These are phyloP conservation scores for Monosporascus sp. DNA, from an alignment of 2,329 filamentous ascomycete species.

Conservation along the genomic window DNA sequence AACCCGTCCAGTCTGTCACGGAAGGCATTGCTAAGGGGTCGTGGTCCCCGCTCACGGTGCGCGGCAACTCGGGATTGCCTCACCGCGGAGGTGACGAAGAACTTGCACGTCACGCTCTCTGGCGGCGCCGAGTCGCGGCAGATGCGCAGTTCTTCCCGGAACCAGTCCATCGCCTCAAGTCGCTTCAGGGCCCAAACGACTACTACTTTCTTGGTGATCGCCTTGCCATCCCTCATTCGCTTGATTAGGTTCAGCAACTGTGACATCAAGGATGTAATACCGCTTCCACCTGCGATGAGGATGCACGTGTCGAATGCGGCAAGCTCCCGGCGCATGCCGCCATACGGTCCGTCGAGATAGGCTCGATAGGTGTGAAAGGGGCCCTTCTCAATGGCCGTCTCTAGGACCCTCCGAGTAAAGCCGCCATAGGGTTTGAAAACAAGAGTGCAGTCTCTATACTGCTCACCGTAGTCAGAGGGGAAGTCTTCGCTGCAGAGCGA, in stretches of 20 bases:
- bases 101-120: constrained; percentile 86
- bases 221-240: constrained; percentile 90
- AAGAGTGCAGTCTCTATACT: constrained; percentile 81
- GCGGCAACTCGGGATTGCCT: constrained; percentile 32
- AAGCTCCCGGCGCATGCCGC: constrained; percentile 84
- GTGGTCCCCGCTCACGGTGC: constrained; percentile 37
- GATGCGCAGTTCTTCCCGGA: constrained; percentile 88
- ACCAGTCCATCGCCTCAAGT: constrained; percentile 95
- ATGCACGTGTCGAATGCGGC: constrained; percentile 92
- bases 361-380: constrained; percentile 89
- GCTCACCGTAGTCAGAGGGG: constrained; percentile 82
- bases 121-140: constrained; percentile 85
- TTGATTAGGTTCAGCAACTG: constrained; percentile 93
- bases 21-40: constrained; percentile 68
- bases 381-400: constrained; percentile 76
- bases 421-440: constrained; percentile 90
- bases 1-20: constrained; percentile 86
- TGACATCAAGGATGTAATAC: constrained; percentile 88
- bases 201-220: constrained; percentile 82
- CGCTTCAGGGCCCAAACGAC: constrained; percentile 93
- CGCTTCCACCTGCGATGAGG: constrained; percentile 87
- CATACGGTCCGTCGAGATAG: constrained; percentile 90
- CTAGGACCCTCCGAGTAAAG: constrained; percentile 80
- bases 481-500: constrained; percentile 92
- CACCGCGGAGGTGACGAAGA: constrained; percentile 82